phyloP scores from a whole-genome alignment of 306 rosid species.

The Sesbania bispinosa region DNA sequence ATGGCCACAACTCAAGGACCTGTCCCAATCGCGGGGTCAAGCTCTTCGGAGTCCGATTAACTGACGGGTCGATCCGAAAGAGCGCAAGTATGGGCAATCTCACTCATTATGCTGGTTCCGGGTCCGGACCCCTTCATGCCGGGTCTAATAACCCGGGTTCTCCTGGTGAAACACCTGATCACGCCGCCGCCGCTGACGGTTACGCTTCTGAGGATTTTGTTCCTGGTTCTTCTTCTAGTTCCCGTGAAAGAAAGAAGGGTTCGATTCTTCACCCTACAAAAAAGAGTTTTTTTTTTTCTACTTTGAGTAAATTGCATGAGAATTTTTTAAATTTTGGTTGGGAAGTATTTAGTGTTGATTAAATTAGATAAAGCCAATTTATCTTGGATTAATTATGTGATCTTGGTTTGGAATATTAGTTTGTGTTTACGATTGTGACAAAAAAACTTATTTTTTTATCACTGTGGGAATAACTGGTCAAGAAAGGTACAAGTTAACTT shows the following conservation, averaged over 20 bases:
- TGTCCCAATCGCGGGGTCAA: constrained; percentile 97
- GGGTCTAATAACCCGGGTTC: constrained; percentile 69
- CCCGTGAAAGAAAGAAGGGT: constrained; percentile 98
- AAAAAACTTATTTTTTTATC: neutral
- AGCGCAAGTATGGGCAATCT: constrained; percentile 98
- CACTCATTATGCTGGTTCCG: constrained; percentile 67
- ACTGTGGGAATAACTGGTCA: neutral
- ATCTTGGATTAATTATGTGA: constrained; percentile 24
- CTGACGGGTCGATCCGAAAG: constrained; percentile 92
- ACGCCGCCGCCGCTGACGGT: constrained; percentile 71
- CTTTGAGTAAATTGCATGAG: constrained; percentile 12
- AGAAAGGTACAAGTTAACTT: neutral
- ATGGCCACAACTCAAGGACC: constrained; percentile 95
- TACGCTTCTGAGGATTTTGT: constrained; percentile 97
- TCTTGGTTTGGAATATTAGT: neutral
- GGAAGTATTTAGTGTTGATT: too few relatives aligned
- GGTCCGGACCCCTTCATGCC: constrained; percentile 25
- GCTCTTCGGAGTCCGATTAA: constrained; percentile 87
- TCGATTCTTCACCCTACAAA: neutral
- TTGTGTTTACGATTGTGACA: neutral
- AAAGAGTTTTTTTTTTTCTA: neutral
- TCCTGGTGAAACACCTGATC: constrained; percentile 80
- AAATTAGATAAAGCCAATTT: too few relatives aligned
- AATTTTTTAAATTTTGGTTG: too few relatives aligned
- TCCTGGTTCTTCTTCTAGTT: constrained; percentile 85